These are phyloP conservation scores for Salpingoeca rosetta DNA, from an alignment of 78 protist genomes.

Conservation along the genomic window DNA sequence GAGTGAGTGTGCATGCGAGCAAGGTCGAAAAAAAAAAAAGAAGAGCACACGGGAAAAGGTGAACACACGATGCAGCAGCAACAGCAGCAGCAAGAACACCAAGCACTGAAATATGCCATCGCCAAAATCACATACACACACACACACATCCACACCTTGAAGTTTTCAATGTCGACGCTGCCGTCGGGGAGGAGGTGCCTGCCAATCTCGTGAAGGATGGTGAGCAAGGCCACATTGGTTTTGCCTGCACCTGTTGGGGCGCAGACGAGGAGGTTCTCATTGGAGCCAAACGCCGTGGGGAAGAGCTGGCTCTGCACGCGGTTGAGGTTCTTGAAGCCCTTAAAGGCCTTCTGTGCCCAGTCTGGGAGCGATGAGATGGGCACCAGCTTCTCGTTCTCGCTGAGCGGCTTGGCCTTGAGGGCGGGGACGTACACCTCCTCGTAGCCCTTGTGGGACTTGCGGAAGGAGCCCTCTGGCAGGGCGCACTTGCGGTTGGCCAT, in stretches of 20 bases:
- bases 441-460: slow-evolving; percentile 61
- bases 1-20: not conserved
- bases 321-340: slow-evolving; percentile 45
- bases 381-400: slow-evolving; percentile 21
- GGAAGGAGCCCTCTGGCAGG: slow-evolving; percentile 66
- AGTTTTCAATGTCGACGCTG: slow-evolving; percentile 31
- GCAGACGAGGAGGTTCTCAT: slow-evolving; percentile 88
- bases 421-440: slow-evolving; percentile 85
- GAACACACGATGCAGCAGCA: too few relatives aligned
- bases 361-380: slow-evolving; percentile 50
- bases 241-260: slow-evolving; percentile 99
- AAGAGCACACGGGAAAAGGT: not conserved
- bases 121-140: too few relatives aligned
- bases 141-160: too few relatives aligned
- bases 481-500: slow-evolving; percentile 63
- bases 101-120: too few relatives aligned
- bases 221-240: slow-evolving; percentile 97
- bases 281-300: slow-evolving; percentile 49
- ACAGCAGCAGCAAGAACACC: too few relatives aligned
- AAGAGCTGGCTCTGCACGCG: slow-evolving; percentile 67
- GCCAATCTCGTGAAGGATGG: slow-evolving; percentile 83
- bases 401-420: slow-evolving; percentile 20
- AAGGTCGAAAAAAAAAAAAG: not conserved
- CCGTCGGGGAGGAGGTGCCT: slow-evolving; percentile 33
- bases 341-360: slow-evolving; percentile 79